Evolutionary conservation across 768 basidiomycete genomes (phyloP).

Genomic region (Agrocybe praecox): DNA sequence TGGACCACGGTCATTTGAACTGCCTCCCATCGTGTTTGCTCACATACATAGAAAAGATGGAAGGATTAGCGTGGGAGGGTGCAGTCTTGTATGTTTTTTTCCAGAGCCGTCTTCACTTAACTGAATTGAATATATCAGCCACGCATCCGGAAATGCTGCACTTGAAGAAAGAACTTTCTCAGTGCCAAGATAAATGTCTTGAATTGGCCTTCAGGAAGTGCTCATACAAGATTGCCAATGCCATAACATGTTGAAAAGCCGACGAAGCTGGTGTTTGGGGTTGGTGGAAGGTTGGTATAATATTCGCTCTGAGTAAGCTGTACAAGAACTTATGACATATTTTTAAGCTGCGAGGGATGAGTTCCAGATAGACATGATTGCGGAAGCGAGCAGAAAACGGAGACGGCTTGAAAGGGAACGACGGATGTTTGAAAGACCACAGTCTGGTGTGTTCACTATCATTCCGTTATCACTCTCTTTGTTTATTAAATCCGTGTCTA

Average conservation of each 20-base stretch:
- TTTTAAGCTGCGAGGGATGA: conserved; percentile 72
- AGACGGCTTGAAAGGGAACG: conserved; percentile 86
- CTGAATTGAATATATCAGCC: conserved; percentile 42
- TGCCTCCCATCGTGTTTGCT: too few species aligned
- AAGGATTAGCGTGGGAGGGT: conserved; percentile 85
- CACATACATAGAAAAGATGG: conserved; percentile 94
- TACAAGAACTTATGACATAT: conserved; percentile 3
- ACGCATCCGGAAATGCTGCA: conserved; percentile 87
- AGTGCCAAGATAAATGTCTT: conserved; percentile 78
- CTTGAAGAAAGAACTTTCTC: conserved; percentile 76
- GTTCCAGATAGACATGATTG: conserved; percentile 84
- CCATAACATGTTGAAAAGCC: conserved; percentile 59
- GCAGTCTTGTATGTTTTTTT: conserved; percentile 59
- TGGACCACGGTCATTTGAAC: too few species aligned
- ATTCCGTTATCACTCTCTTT: background rate
- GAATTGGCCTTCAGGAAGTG: conserved; percentile 79
- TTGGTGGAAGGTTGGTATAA: conserved; percentile 79
- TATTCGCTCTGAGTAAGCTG: background rate
- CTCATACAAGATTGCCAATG: conserved; percentile 64
- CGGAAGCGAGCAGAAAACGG: conserved; percentile 86
- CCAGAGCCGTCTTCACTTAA: conserved; percentile 1
- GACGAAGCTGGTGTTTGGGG: conserved; percentile 85
- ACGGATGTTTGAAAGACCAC: conserved; percentile 74
- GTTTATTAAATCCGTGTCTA: background rate
- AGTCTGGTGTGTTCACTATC: conserved; percentile 53